Evolutionary conservation across 768 basidiomycete species (phyloP).

Genomic region (Rubroboletus pulcherrimus): DNA sequence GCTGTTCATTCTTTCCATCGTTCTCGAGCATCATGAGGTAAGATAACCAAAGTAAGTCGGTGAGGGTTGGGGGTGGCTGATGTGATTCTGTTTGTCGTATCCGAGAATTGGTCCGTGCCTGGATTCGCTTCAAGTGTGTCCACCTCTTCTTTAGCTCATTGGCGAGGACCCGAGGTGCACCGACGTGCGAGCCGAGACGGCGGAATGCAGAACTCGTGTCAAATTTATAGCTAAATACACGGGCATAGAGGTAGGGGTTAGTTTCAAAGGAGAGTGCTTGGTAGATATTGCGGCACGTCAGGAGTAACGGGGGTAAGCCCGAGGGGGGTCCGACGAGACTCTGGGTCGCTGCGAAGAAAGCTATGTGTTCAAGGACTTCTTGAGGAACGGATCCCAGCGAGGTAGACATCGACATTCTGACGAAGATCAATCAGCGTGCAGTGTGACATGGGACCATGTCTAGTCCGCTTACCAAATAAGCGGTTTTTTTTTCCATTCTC

Average conservation of each 20-base stretch:
- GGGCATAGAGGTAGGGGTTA: conserved; percentile 71
- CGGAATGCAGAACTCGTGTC: conserved; percentile 50
- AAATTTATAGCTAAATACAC: conserved; percentile 66
- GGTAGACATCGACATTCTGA: conserved; percentile 10
- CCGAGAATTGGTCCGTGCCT: conserved; percentile 30
- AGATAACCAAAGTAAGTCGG: conserved; percentile 57
- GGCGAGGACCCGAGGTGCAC: conserved; percentile 46
- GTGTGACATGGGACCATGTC: too few species aligned
- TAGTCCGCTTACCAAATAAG: conserved; percentile 4
- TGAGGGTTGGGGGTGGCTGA: conserved; percentile 13
- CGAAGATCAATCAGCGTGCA: background rate
- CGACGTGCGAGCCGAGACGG: conserved; percentile 43
- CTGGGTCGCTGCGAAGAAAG: conserved; percentile 56
- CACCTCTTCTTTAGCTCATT: conserved; percentile 66
- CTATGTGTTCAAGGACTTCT: conserved; percentile 79
- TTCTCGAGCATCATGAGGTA: conserved; percentile 83
- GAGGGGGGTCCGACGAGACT: conserved; percentile 58
- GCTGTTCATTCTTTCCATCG: conserved; percentile 65
- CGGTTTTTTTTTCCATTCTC: background rate
- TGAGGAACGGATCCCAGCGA: conserved; percentile 56
- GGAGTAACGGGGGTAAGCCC: conserved; percentile 52
- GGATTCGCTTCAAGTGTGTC: conserved; percentile 53
- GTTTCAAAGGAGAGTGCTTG: conserved; percentile 44
- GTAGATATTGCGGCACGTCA: conserved; percentile 46
- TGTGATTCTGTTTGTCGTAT: conserved; percentile 19